Evolutionary conservation across 192 early-diverging fungal genomes (phyloP).

Genomic region (Coemansia sp.): DNA sequence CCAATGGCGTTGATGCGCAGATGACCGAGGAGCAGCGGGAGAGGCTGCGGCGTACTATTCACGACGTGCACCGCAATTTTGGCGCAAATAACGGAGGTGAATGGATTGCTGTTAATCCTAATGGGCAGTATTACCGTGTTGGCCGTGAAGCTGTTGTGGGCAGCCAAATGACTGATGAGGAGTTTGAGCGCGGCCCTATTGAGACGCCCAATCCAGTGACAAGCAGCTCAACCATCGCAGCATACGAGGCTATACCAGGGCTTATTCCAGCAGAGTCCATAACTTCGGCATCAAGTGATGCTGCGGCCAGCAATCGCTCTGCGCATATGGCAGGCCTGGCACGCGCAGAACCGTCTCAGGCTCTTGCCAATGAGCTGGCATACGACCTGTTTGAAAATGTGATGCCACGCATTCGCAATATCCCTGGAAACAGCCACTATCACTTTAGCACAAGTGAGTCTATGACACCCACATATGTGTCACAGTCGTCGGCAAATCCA

Average conservation of each 20-base stretch:
- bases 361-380: conserved; percentile 41
- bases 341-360: conserved; percentile 17
- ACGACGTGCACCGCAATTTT: conserved; percentile 22
- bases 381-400: conserved; percentile 25
- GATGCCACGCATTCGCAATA: conserved; percentile 31
- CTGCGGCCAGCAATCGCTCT: not conserved
- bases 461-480: conserved; percentile 17
- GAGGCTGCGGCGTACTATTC: not conserved
- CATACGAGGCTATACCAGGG: conserved; percentile 27
- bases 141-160: conserved; percentile 14
- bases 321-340: not conserved
- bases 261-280: conserved; percentile 5
- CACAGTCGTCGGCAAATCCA: conserved; percentile 12
- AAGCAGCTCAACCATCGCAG: conserved; percentile 5
- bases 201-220: conserved; percentile 8
- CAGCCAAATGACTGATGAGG: conserved; percentile 20
- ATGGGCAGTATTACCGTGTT: conserved; percentile 7
- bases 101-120: conserved; percentile 15
- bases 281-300: not conserved
- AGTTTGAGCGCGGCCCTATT: conserved; percentile 16
- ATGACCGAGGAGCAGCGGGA: conserved; percentile 3
- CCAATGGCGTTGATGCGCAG: not conserved
- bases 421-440: conserved; percentile 24
- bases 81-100: conserved; percentile 36
- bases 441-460: conserved; percentile 8